phyloP scores from a whole-genome alignment of 768 basidiomycete species.

The Kwoniella mangroviensis region DNA sequence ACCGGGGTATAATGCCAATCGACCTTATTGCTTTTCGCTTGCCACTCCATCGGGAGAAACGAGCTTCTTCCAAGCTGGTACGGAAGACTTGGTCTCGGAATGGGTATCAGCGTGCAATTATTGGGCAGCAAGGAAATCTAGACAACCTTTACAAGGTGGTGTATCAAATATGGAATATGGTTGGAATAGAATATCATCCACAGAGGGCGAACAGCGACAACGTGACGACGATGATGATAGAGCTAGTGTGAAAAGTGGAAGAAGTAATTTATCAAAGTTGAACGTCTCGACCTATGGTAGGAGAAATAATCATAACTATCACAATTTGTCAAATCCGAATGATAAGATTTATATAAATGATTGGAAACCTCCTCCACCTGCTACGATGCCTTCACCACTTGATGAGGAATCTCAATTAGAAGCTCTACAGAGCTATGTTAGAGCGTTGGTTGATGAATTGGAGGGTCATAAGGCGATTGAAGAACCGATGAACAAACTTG shows the following conservation, averaged over 20 bases:
- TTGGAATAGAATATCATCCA: constrained; percentile 73
- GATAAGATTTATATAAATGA: constrained; percentile 84
- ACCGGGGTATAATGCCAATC: constrained; percentile 86
- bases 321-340: constrained; percentile 33
- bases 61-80: constrained; percentile 99
- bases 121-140: constrained; percentile 94
- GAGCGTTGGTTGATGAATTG: constrained; percentile 74
- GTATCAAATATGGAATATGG: constrained; percentile 99
- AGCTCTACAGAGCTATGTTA: constrained; percentile 79
- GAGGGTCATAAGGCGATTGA: constrained; percentile 81
- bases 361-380: constrained; percentile 89
- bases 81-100: constrained; percentile 96
- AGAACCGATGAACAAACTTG: constrained; percentile 78
- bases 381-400: constrained; percentile 78
- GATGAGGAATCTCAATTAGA: constrained; percentile 94
- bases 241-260: constrained; percentile 70
- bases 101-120: constrained; percentile 99
- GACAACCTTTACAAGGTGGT: constrained; percentile 92
- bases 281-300: constrained; percentile 35
- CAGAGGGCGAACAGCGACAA: constrained; percentile 59
- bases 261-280: constrained; percentile 27
- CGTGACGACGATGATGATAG: constrained; percentile 65
- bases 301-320: constrained; percentile 10
- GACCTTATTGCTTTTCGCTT: constrained; percentile 93
- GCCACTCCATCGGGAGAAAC: constrained; percentile 85